These are phyloP conservation scores for Didymella sp. DNA, from an alignment of 2,329 filamentous ascomycete genomes.

Conservation along the genomic window DNA sequence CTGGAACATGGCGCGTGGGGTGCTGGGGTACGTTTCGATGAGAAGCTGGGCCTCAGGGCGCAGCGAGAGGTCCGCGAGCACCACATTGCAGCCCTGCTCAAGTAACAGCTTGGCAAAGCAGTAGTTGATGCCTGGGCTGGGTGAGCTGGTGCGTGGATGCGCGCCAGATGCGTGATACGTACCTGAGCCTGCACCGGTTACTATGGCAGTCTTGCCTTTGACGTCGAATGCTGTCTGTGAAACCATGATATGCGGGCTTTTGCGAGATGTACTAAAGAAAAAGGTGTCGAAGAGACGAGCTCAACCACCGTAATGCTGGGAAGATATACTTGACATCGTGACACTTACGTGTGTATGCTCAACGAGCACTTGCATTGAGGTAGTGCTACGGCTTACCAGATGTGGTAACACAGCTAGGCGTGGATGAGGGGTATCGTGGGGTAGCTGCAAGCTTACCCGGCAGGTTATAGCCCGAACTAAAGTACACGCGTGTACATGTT, in stretches of 20 bases:
- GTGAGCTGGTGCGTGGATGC: neutral
- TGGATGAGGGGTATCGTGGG: slow-evolving; percentile 29
- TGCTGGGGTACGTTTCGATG: slow-evolving; percentile 13
- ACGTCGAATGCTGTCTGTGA: slow-evolving; percentile 30
- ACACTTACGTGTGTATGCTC: neutral
- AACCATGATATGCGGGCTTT: neutral
- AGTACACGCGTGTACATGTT: slow-evolving; percentile 5
- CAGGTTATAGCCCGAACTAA: neutral
- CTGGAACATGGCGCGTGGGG: slow-evolving; percentile 52
- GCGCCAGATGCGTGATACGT: neutral
- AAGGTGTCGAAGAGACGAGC: neutral
- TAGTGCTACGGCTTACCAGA: slow-evolving; percentile 21
- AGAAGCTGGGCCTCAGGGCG: slow-evolving; percentile 57
- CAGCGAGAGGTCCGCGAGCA: slow-evolving; percentile 57
- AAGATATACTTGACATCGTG: neutral
- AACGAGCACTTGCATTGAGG: neutral
- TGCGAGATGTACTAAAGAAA: neutral
- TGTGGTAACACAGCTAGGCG: slow-evolving; percentile 8
- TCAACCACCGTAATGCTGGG: neutral
- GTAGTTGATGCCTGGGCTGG: slow-evolving; percentile 54
- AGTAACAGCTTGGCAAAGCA: slow-evolving; percentile 56
- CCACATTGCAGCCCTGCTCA: slow-evolving; percentile 54
- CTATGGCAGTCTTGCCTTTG: slow-evolving; percentile 55
- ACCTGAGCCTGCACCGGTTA: slow-evolving; percentile 56
- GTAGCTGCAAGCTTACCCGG: slow-evolving; percentile 18